Percentiles rank a stretch among this genome's conserved stretches.
Conservation (phyloP, 106 monocot species). For the Platanthera guangdongensis region DNA sequence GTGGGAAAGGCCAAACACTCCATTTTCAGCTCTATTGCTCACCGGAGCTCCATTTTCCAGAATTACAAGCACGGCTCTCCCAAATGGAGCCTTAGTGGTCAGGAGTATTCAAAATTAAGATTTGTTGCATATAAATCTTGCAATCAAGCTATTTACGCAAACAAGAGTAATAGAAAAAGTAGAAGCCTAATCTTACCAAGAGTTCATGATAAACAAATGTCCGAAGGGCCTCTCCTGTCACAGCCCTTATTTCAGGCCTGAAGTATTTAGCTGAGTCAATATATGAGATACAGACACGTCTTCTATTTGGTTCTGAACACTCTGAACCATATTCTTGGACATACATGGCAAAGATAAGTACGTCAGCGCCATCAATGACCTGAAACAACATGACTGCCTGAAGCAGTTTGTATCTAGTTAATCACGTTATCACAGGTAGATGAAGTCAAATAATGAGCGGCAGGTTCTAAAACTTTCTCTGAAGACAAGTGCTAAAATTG, state of each 20-base stretch:
- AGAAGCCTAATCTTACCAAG: constrained; percentile 33
- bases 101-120: neutral
- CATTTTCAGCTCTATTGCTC: no score
- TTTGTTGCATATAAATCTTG: neutral
- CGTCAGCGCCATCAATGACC: constrained; percentile 67
- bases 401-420: constrained; percentile 1
- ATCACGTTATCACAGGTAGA: neutral
- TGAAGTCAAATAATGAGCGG: no score
- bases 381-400: constrained; percentile 76
- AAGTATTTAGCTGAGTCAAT: constrained; percentile 80
- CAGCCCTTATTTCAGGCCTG: constrained; percentile 50
- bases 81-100: no score
- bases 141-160: neutral
- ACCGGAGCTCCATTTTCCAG: neutral
- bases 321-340: constrained; percentile 74
- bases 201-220: constrained; percentile 84
- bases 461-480: no score
- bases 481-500: no score
- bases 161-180: neutral
- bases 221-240: constrained; percentile 62
- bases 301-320: constrained; percentile 51
- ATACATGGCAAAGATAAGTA: constrained; percentile 70
- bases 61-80: neutral
- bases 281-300: constrained; percentile 55
- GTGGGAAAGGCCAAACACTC: neutral